phyloP scores from a whole-genome alignment of 2,329 filamentous ascomycete genomes.

The Lasiodiplodia citricola region DNA sequence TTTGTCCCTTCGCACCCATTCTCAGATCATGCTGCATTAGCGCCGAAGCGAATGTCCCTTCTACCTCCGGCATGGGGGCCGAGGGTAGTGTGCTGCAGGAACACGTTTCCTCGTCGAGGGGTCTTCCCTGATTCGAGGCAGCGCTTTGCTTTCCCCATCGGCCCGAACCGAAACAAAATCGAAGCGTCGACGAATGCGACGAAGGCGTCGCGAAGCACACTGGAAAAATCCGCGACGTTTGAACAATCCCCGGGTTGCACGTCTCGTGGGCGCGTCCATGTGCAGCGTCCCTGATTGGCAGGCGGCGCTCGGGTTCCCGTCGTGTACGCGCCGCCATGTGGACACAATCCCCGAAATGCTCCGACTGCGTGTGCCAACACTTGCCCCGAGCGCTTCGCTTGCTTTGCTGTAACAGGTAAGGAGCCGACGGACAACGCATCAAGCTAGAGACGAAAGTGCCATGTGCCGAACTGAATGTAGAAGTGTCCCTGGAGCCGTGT shows the following conservation, averaged over 20 bases:
- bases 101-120: slow-evolving; percentile 8
- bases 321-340: slow-evolving; percentile 13
- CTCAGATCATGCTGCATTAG: slow-evolving; percentile 20
- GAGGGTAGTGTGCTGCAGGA: slow-evolving; percentile 6
- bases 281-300: neutral
- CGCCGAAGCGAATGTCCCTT: neutral
- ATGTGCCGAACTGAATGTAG: neutral
- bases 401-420: slow-evolving; percentile 4
- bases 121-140: neutral
- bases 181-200: neutral
- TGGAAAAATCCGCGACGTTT: slow-evolving; percentile 1
- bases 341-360: slow-evolving; percentile 9
- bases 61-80: neutral
- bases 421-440: slow-evolving; percentile 13
- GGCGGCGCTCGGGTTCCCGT: slow-evolving; percentile 14
- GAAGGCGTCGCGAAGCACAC: neutral
- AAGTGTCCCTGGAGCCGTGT: neutral
- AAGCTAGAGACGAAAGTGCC: neutral
- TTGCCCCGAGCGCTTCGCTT: slow-evolving; percentile 11
- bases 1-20: neutral
- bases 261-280: slow-evolving; percentile 9
- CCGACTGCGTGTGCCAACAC: slow-evolving; percentile 12
- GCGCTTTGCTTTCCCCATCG: neutral
- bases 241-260: neutral
- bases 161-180: neutral